A percentile compares a stretch with the other conserved stretches of the same genome.
These are phyloP conservation scores for Arctostaphylos glauca DNA, from an alignment of 148 eudicot species.

Conservation along the genomic window DNA sequence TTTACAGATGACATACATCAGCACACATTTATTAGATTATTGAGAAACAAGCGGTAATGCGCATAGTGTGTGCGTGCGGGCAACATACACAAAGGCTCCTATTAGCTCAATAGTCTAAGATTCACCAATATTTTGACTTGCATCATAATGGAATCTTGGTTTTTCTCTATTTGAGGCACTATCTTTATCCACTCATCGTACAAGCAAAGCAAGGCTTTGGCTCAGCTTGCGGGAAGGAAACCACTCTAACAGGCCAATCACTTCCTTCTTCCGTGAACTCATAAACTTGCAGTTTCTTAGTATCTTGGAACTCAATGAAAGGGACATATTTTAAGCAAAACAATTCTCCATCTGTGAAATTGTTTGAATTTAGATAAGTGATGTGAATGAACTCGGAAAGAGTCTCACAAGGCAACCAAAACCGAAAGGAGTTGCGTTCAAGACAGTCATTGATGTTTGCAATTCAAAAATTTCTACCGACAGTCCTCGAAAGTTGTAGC, in stretches of 20 bases:
- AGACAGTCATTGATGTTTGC: too few species aligned
- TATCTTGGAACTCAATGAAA: not conserved
- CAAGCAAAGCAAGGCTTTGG: constrained; percentile 2
- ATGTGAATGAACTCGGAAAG: too few species aligned
- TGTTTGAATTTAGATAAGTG: too few species aligned
- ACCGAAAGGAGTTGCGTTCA: too few species aligned
- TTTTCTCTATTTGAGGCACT: not conserved
- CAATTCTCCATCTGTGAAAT: not conserved
- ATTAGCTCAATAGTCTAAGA: not conserved
- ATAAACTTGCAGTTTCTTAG: not conserved
- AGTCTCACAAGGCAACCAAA: too few species aligned
- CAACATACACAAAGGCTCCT: not conserved
- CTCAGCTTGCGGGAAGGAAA: not conserved
- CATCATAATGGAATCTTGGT: not conserved
- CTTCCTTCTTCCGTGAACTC: not conserved
- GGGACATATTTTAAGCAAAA: not conserved
- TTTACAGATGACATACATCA: too few species aligned
- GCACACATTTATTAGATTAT: too few species aligned
- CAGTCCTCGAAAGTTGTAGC: too few species aligned
- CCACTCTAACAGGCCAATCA: not conserved
- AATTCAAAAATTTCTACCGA: too few species aligned
- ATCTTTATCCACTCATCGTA: not conserved
- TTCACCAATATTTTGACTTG: not conserved
- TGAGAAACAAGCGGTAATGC: too few species aligned
- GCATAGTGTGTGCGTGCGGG: too few species aligned